These are phyloP conservation scores for thale cress (Arabidopsis thaliana) DNA, from an alignment of 345 rosid species.

Conservation along the genomic window DNA sequence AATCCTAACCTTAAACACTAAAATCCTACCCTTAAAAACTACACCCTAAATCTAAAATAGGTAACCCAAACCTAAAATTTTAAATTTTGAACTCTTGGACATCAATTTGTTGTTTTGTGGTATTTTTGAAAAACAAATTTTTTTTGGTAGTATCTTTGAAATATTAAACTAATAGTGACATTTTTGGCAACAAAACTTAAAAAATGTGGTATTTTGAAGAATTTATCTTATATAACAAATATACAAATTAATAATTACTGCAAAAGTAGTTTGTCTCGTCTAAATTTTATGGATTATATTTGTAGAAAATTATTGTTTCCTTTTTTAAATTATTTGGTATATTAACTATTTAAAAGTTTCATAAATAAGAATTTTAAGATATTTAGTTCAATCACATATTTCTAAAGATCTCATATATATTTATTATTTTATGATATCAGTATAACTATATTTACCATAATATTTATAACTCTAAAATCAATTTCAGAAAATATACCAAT, in stretches of 20 bases:
- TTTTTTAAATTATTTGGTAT: neutral
- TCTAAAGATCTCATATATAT: neutral
- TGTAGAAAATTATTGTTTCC: neutral
- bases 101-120: no score
- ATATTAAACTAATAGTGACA: no score
- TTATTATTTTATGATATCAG: neutral
- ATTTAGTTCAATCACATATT: neutral
- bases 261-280: neutral
- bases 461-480: neutral
- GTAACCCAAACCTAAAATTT: no score
- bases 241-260: neutral
- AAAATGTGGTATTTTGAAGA: no score
- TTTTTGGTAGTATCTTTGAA: no score
- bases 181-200: no score
- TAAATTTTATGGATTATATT: neutral
- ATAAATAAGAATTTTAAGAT: neutral
- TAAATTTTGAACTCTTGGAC: no score
- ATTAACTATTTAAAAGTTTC: neutral
- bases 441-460: neutral
- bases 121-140: no score
- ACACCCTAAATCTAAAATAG: no score
- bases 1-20: no score
- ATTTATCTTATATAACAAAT: neutral
- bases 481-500: neutral
- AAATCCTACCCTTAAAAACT: no score